A percentile compares a stretch with the other conserved stretches of the same genome.
These are phyloP conservation scores for Pichia inconspicua DNA, from an alignment of 1,139 yeast species.

Conservation along the genomic window DNA sequence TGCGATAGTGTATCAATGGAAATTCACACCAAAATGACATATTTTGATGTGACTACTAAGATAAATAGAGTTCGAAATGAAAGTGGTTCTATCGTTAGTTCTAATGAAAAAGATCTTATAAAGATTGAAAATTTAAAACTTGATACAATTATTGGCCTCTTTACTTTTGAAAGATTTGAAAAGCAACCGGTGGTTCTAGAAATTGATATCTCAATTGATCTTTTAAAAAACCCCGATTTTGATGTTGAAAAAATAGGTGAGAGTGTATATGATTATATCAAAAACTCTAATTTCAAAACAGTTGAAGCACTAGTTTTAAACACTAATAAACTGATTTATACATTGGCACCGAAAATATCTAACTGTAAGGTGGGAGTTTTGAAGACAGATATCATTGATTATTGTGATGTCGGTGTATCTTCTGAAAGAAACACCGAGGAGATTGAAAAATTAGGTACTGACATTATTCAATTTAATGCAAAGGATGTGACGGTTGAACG, in stretches of 20 bases:
- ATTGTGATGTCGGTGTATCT: slow-evolving; percentile 83
- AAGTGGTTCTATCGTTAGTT: slow-evolving; percentile 12
- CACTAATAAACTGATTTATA: slow-evolving; percentile 53
- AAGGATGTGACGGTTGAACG: slow-evolving; percentile 15
- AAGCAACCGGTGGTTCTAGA: slow-evolving; percentile 62
- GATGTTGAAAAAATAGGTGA: slow-evolving; percentile 3
- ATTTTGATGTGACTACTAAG: slow-evolving; percentile 2
- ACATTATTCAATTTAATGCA: slow-evolving; percentile 15
- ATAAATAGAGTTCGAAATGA: slow-evolving; percentile 6
- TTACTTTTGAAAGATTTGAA: slow-evolving; percentile 77
- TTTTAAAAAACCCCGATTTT: slow-evolving; percentile 16
- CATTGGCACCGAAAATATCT: slow-evolving; percentile 21
- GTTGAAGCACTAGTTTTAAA: slow-evolving; percentile 84
- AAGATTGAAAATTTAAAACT: slow-evolving; percentile 7
- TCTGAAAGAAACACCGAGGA: slow-evolving; percentile 42
- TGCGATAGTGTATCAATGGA: slow-evolving; percentile 15
- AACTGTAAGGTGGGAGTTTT: slow-evolving; percentile 54
- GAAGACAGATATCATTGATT: slow-evolving; percentile 83
- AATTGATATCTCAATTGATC: slow-evolving; percentile 37
- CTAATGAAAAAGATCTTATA: background rate
- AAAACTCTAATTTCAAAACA: slow-evolving; percentile 72
- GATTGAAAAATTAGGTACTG: slow-evolving; percentile 28
- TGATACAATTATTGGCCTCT: slow-evolving; percentile 75
- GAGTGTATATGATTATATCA: slow-evolving; percentile 42
- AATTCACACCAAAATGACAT: slow-evolving; percentile 3